Percentiles rank a stretch among this genome's conserved stretches.
phyloP scores from a whole-genome alignment of 768 basidiomycete genomes.

The Tylopilus cervinicoccineus region DNA sequence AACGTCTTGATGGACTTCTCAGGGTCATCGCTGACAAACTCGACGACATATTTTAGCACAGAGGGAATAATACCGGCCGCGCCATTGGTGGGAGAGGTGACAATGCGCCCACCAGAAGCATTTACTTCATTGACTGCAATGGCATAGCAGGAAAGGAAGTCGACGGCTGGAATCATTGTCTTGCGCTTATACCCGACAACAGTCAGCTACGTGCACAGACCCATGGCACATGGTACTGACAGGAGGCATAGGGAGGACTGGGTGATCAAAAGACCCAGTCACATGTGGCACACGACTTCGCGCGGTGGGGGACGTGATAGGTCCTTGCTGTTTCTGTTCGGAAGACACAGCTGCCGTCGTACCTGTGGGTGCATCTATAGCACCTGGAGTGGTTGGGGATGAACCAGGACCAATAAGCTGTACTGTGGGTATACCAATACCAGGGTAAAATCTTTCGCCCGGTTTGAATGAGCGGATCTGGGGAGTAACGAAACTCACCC shows the following conservation, averaged over 20 bases:
- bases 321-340: slow-evolving; percentile 4
- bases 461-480: slow-evolving; percentile 2
- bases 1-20: slow-evolving; percentile 88
- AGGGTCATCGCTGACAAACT: slow-evolving; percentile 90
- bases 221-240: slow-evolving; percentile 39
- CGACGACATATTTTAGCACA: slow-evolving; percentile 84
- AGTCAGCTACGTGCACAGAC: neutral
- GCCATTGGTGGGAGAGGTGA: slow-evolving; percentile 92
- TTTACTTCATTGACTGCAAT: slow-evolving; percentile 96
- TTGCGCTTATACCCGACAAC: slow-evolving; percentile 48
- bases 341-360: neutral
- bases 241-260: slow-evolving; percentile 76
- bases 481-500: slow-evolving; percentile 44
- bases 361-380: slow-evolving; percentile 24
- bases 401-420: slow-evolving; percentile 33
- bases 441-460: slow-evolving; percentile 46
- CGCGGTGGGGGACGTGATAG: neutral
- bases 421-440: slow-evolving; percentile 36
- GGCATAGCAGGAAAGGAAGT: slow-evolving; percentile 91
- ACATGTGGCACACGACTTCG: slow-evolving; percentile 40
- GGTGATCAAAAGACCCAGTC: slow-evolving; percentile 75
- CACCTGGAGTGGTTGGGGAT: slow-evolving; percentile 11
- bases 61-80: slow-evolving; percentile 93
- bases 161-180: slow-evolving; percentile 88
- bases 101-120: slow-evolving; percentile 88